Evolutionary conservation across 163 green algal genomes (phyloP), one percentile per base, ranked within the genome.

Genomic region (Chlorella variabilis): DNA sequence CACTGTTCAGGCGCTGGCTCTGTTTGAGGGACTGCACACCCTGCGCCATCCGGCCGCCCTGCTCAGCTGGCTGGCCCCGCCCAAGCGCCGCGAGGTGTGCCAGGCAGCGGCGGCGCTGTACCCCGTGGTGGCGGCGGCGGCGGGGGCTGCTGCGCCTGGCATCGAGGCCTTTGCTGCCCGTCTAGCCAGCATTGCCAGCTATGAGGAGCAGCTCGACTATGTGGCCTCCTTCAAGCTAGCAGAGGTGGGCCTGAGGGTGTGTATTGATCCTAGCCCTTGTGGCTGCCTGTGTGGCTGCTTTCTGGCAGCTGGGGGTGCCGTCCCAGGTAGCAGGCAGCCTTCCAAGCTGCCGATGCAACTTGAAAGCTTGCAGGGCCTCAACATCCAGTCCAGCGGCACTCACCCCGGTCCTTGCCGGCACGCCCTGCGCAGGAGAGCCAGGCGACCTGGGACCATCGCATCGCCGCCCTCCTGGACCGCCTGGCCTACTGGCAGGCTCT

Each of bases 141-240:
- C 77, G 59, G 62, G 56, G 11, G 38, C 49, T n/a, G 62, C 36
- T 1, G 77, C 81, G 54, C 70, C 75, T 48, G 42, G 54, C 63
- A 29, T 78, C 36, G 70, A 54, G 21, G 34, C 68, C 23, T 81
- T 89, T 59, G 48, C 56, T 1, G 38, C 69, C 25, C 59, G 71
- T 38, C 59, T 87, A 33, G 59, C 77, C 45, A 77, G 56, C 59
- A 42, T 87, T 2, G 29, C 18, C 15, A 68, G 39, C n/a, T 87
- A 89, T 49, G 66, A 90, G 15, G 67, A 68, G 18, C 91, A 92
- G 83, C 70, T 93, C 56, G 89, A 93, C 34, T 93, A 88, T 49
- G 74, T 93, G 34, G 71, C 83, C 1, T 83, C 71, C 23, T 92
- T 92, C 77, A 77, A 73, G 36, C 88, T 83, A 5, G 23, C 69